phyloP scores from a whole-genome alignment of 345 rosid species.

The Jatropha curcas region DNA sequence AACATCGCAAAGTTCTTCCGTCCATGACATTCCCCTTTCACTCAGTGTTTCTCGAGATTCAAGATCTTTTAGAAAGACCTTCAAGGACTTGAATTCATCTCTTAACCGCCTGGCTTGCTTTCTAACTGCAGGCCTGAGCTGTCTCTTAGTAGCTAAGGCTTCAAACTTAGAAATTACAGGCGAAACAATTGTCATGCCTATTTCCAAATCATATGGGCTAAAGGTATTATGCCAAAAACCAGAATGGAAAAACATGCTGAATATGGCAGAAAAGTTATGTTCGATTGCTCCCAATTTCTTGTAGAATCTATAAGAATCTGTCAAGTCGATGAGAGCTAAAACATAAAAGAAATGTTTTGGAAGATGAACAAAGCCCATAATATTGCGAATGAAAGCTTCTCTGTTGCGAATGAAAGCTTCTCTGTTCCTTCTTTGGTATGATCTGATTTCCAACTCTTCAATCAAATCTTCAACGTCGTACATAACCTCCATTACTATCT shows the following conservation, averaged over 20 bases:
- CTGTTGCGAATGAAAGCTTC: not conserved
- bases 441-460: not conserved
- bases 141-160: not conserved
- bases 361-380: not conserved
- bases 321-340: not conserved
- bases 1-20: too few species aligned
- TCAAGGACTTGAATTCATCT: not conserved
- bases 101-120: constrained; percentile 6
- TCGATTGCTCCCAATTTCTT: not conserved
- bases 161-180: not conserved
- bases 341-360: not conserved
- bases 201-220: not conserved
- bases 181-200: not conserved
- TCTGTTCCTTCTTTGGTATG: not conserved
- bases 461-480: not conserved
- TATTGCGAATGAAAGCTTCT: not conserved
- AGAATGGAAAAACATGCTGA: not conserved
- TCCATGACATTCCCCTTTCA: too few species aligned
- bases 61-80: not conserved
- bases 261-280: not conserved
- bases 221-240: not conserved
- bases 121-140: not conserved
- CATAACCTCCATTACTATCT: not conserved
- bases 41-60: not conserved
- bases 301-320: not conserved